phyloP scores from a whole-genome alignment of 306 rosid species.

The Pyrus communis region DNA sequence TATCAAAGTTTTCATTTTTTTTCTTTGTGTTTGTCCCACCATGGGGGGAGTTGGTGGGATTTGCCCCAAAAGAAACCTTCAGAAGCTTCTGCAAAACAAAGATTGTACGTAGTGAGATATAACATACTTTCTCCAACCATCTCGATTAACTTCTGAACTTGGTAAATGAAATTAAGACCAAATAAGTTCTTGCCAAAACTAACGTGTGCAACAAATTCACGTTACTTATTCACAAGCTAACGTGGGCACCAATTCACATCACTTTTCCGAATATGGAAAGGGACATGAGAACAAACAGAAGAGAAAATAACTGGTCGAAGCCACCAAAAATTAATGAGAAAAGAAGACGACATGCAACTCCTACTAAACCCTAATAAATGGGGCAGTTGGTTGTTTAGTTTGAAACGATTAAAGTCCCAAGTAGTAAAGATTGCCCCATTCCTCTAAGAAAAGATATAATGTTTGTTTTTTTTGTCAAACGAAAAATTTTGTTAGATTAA shows the following conservation, averaged over 20 bases:
- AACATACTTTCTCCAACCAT: background rate
- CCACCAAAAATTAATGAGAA: background rate
- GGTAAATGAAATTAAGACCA: background rate
- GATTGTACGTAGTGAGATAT: background rate
- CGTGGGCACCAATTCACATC: background rate
- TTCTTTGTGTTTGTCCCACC: background rate
- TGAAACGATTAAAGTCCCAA: background rate
- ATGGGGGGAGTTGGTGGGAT: background rate
- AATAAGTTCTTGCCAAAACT: background rate
- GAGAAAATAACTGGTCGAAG: background rate
- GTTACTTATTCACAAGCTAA: background rate
- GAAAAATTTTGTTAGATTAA: too few species aligned
- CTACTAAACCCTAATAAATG: constrained; percentile 30
- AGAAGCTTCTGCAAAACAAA: background rate
- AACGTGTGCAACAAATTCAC: background rate
- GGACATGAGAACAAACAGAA: background rate
- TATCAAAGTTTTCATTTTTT: background rate
- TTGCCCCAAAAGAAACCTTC: background rate
- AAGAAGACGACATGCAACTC: constrained; percentile 27
- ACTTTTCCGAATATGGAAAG: background rate
- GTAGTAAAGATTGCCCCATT: background rate
- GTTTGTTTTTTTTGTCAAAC: too few species aligned
- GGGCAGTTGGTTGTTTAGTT: constrained; percentile 33
- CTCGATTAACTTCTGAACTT: background rate
- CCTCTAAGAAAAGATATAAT: too few species aligned